phyloP scores from a whole-genome alignment of 2,329 filamentous ascomycete species.

The Aspergillus sp. region DNA sequence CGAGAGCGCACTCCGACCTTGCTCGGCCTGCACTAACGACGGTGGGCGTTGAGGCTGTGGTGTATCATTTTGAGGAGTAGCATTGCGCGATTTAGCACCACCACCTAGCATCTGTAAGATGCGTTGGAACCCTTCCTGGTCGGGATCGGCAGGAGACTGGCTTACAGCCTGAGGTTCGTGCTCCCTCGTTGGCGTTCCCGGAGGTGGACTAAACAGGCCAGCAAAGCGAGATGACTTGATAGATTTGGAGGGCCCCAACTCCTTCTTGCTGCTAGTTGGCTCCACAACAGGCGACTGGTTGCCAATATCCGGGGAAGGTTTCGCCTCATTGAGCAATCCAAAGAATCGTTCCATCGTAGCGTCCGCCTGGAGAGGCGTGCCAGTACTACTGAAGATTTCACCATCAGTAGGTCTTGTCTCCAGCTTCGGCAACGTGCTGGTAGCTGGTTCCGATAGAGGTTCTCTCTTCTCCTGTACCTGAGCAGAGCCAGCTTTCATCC shows the following conservation, averaged over 20 bases:
- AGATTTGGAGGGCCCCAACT: constrained; percentile 45
- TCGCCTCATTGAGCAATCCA: constrained; percentile 50
- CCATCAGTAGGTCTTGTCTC: constrained; percentile 37
- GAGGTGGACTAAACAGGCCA: constrained; percentile 61
- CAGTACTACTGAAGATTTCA: constrained; percentile 49
- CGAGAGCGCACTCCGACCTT: constrained; percentile 20
- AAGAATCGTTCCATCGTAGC: constrained; percentile 73
- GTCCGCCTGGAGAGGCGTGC: constrained; percentile 59
- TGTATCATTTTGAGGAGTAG: constrained; percentile 38
- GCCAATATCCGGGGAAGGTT: constrained; percentile 34
- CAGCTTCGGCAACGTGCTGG: constrained; percentile 25
- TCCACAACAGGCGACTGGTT: constrained; percentile 28
- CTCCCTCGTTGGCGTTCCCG: constrained; percentile 47
- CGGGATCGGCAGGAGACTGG: constrained; percentile 46
- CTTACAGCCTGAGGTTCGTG: constrained; percentile 19
- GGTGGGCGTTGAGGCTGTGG: constrained; percentile 24
- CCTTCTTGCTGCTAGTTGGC: constrained; percentile 36
- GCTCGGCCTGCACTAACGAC: constrained; percentile 25
- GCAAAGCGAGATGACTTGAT: constrained; percentile 77
- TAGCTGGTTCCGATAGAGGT: constrained; percentile 15
- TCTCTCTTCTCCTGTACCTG: constrained; percentile 37
- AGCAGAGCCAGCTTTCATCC: constrained; percentile 64
- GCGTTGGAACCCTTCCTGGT: constrained; percentile 79
- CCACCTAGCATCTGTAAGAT: constrained; percentile 74
- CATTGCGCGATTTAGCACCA: constrained; percentile 39